These are phyloP conservation scores for Monilinia aucupariae DNA, from an alignment of 2,329 filamentous ascomycete species.

Conservation along the genomic window DNA sequence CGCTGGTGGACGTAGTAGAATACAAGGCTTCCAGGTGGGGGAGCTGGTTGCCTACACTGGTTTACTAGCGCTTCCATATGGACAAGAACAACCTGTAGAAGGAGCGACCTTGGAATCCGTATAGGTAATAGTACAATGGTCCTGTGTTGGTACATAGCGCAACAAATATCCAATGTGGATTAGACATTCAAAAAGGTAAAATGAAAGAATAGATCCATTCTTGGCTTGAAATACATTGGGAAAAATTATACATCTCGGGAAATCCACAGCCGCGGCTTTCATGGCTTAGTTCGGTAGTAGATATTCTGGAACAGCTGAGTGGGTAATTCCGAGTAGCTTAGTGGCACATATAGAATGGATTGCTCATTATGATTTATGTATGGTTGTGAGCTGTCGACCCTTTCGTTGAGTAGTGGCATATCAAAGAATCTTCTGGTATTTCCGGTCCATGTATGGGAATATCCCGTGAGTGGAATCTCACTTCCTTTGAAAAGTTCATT, in stretches of 20 bases:
- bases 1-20: background rate
- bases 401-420: background rate
- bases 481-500: background rate
- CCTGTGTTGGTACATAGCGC: background rate
- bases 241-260: background rate
- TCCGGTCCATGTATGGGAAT: background rate
- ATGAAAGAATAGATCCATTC: background rate
- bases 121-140: background rate
- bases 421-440: background rate
- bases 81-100: background rate
- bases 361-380: background rate
- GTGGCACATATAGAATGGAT: background rate
- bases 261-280: background rate
- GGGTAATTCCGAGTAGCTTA: background rate
- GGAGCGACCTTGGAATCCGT: too few species aligned
- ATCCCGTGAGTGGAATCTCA: background rate
- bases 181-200: background rate
- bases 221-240: background rate
- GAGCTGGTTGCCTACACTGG: background rate
- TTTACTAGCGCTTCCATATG: background rate
- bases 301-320: background rate
- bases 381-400: background rate
- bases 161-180: background rate
- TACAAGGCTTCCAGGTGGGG: background rate
- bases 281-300: background rate